These are phyloP conservation scores for Coffea eugenioides DNA, from an alignment of 257 asterid genomes.

Conservation along the genomic window DNA sequence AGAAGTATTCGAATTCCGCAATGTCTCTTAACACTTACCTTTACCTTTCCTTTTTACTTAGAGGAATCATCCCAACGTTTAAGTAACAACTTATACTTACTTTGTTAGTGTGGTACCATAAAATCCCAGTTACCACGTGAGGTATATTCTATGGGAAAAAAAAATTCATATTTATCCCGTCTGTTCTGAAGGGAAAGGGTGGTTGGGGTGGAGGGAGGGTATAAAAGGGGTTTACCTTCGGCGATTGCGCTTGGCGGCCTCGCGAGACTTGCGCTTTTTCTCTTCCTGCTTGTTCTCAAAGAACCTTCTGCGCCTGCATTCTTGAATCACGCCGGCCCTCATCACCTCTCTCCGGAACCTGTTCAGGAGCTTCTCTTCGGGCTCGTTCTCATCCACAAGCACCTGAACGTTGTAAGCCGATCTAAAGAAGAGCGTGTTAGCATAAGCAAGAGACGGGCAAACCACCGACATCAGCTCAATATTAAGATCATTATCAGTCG, in stretches of 20 bases:
- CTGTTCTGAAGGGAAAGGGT: too few relatives aligned
- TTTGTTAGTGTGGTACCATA: too few relatives aligned
- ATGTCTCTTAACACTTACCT: neutral
- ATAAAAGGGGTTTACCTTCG: conserved; percentile 44
- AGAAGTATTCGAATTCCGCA: neutral
- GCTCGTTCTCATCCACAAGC: conserved; percentile 77
- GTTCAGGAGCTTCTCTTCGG: conserved; percentile 76
- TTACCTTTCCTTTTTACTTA: too few relatives aligned
- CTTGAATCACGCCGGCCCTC: conserved; percentile 89
- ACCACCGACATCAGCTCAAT: conserved; percentile 53
- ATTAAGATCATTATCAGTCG: neutral
- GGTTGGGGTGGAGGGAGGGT: too few relatives aligned
- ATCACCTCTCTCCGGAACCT: conserved; percentile 90
- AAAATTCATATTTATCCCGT: too few relatives aligned
- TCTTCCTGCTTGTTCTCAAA: conserved; percentile 81
- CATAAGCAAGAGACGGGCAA: conserved; percentile 63
- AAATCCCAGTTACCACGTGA: too few relatives aligned
- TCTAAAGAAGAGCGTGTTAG: conserved; percentile 62
- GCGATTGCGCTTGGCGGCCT: conserved; percentile 87
- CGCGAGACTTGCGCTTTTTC: conserved; percentile 77
- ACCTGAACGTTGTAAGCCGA: conserved; percentile 80
- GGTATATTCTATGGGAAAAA: too few relatives aligned
- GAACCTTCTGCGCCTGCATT: conserved; percentile 70
- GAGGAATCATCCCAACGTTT: too few relatives aligned
- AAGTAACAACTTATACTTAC: too few relatives aligned